These are phyloP conservation scores for Aspergillus vadensis DNA, from an alignment of 2,329 filamentous ascomycete species.

Conservation along the genomic window DNA sequence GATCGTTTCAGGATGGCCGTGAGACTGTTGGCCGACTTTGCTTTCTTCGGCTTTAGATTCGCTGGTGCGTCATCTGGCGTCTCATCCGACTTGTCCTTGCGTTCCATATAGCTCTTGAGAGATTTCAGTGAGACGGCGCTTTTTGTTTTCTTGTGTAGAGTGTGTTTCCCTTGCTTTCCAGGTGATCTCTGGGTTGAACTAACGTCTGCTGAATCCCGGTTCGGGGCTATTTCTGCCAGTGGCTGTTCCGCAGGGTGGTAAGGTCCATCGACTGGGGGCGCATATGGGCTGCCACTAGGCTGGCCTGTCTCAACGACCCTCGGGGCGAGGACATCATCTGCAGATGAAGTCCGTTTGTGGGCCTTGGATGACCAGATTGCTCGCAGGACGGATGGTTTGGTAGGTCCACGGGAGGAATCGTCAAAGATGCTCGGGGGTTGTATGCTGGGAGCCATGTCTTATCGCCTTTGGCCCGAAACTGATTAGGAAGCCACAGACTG, in stretches of 20 bases:
- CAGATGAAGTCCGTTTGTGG: conserved; percentile 51
- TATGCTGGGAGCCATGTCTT: conserved; percentile 37
- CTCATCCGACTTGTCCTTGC: conserved; percentile 44
- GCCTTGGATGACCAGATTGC: conserved; percentile 55
- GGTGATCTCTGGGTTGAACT: conserved; percentile 38
- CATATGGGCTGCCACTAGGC: conserved; percentile 39
- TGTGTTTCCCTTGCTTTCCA: conserved; percentile 38
- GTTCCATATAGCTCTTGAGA: conserved; percentile 49
- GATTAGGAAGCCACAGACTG: background rate
- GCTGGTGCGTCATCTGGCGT: conserved; percentile 36
- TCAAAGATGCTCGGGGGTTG: conserved; percentile 40
- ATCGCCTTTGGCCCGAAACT: conserved; percentile 36
- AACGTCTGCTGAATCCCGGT: conserved; percentile 35
- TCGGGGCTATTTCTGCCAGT: conserved; percentile 42
- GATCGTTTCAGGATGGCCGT: conserved; percentile 74
- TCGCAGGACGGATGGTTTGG: conserved; percentile 52
- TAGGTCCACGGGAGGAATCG: conserved; percentile 36
- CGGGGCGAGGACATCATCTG: conserved; percentile 31
- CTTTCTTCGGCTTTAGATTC: conserved; percentile 63
- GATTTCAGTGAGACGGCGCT: conserved; percentile 57
- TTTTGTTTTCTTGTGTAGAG: conserved; percentile 56
- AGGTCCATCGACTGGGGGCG: conserved; percentile 53
- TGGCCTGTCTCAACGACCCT: conserved; percentile 43
- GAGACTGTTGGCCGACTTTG: conserved; percentile 83
- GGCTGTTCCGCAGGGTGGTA: conserved; percentile 42